A percentile compares a stretch with the other conserved stretches of the same genome.
These are phyloP conservation scores for Fusarium graminum DNA, from an alignment of 2,329 filamentous ascomycete species.

Conservation along the genomic window DNA sequence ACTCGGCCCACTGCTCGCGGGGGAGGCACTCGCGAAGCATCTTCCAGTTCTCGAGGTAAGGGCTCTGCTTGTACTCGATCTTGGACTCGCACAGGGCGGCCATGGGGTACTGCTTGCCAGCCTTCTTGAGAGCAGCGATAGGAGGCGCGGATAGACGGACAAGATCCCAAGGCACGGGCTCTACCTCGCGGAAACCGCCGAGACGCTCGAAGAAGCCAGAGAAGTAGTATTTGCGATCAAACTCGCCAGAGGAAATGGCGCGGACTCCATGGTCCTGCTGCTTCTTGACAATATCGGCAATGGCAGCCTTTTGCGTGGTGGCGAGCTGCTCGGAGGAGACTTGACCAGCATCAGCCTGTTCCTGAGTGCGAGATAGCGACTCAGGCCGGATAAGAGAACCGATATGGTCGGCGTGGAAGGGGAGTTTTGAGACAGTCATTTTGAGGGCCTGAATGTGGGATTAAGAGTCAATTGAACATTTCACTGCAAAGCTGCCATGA, in stretches of 20 bases:
- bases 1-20: conserved; percentile 69
- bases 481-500: conserved; percentile 18
- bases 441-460: conserved; percentile 5
- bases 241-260: conserved; percentile 78
- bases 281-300: conserved; percentile 73
- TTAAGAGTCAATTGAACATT: conserved; percentile 15
- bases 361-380: conserved; percentile 67
- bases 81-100: conserved; percentile 59
- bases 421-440: conserved; percentile 54
- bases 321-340: conserved; percentile 60
- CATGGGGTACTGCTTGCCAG: conserved; percentile 56
- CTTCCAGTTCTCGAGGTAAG: conserved; percentile 60
- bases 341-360: conserved; percentile 63
- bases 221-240: conserved; percentile 66
- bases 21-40: conserved; percentile 61
- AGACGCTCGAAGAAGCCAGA: conserved; percentile 64
- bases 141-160: conserved; percentile 56
- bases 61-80: conserved; percentile 57
- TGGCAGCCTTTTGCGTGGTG: conserved; percentile 70
- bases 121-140: conserved; percentile 56
- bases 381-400: conserved; percentile 77
- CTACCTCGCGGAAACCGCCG: conserved; percentile 55
- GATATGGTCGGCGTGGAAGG: conserved; percentile 79
- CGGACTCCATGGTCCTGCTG: conserved; percentile 74
- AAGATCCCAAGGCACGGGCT: conserved; percentile 56